Evolutionary conservation across 192 early-diverging fungal species (phyloP).

Genomic region (Spizellomyces punctatus): DNA sequence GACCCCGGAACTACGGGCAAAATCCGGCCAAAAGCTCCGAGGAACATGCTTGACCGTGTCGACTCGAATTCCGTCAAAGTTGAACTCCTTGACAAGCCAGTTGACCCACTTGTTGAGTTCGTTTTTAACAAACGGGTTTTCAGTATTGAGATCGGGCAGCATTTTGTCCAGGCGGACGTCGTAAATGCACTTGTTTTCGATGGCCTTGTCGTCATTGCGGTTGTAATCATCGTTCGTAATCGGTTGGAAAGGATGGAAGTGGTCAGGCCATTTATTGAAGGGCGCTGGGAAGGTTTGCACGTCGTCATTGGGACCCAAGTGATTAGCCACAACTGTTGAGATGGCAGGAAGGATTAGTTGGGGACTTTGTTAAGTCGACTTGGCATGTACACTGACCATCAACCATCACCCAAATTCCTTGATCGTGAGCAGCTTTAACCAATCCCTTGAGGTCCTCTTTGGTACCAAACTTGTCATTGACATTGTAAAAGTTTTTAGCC

Average conservation of each 20-base stretch:
- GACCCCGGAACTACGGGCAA: not conserved
- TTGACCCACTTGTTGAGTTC: constrained; percentile 28
- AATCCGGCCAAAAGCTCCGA: constrained; percentile 44
- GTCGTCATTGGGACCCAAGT: constrained; percentile 38
- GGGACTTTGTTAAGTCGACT: not conserved
- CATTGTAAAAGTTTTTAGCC: constrained; percentile 39
- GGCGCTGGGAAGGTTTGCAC: constrained; percentile 9
- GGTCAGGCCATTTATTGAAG: constrained; percentile 29
- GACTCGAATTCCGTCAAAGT: constrained; percentile 49
- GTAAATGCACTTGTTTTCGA: constrained; percentile 34
- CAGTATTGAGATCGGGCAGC: constrained; percentile 45
- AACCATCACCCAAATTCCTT: constrained; percentile 41
- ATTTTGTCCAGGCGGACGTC: constrained; percentile 18
- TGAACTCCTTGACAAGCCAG: constrained; percentile 29
- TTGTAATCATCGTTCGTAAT: constrained; percentile 24
- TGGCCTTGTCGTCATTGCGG: constrained; percentile 27
- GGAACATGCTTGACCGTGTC: constrained; percentile 51
- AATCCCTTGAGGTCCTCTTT: constrained; percentile 39
- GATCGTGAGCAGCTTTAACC: constrained; percentile 40
- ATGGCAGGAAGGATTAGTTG: not conserved
- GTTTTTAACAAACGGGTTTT: constrained; percentile 35
- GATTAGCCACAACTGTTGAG: constrained; percentile 42
- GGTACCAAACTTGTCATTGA: constrained; percentile 52
- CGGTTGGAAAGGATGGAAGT: constrained; percentile 28
- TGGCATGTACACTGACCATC: constrained; percentile 15